Evolutionary conservation across 257 asterid genomes (phyloP).

Genomic region (Nemophila menziesii): DNA sequence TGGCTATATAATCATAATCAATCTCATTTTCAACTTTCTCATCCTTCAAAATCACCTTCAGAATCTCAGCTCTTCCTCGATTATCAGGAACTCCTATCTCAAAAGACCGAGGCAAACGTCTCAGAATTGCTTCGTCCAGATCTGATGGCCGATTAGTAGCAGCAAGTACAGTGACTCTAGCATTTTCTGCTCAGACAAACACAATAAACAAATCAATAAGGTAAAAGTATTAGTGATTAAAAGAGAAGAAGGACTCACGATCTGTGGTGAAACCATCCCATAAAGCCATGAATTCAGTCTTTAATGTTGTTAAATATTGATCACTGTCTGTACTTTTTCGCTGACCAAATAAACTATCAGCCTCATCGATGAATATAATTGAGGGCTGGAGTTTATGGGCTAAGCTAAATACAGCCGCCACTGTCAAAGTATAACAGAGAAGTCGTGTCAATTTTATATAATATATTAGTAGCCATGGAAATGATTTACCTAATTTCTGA

Average conservation of each 20-base stretch:
- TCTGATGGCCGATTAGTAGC: slow-evolving; percentile 98
- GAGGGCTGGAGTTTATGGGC: slow-evolving; percentile 97
- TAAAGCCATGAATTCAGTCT: slow-evolving; percentile 95
- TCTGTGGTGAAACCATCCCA: slow-evolving; percentile 99
- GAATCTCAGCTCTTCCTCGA: slow-evolving; percentile 55
- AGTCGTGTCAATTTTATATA: too few relatives aligned
- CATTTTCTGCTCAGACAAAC: slow-evolving; percentile 38
- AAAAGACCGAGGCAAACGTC: slow-evolving; percentile 94
- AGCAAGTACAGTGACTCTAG: slow-evolving; percentile 92
- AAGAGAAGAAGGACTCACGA: slow-evolving; percentile 35
- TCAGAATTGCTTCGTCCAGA: slow-evolving; percentile 94
- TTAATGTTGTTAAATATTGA: slow-evolving; percentile 77
- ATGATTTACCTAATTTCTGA: slow-evolving; percentile 80
- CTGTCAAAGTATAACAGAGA: slow-evolving; percentile 36
- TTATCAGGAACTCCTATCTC: slow-evolving; percentile 72
- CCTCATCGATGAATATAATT: slow-evolving; percentile 94
- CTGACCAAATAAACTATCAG: slow-evolving; percentile 92
- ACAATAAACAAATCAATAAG: background rate
- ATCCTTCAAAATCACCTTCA: slow-evolving; percentile 73
- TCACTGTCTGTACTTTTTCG: slow-evolving; percentile 82
- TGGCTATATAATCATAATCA: slow-evolving; percentile 54
- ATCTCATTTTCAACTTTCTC: slow-evolving; percentile 58
- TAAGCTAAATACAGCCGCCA: slow-evolving; percentile 89
- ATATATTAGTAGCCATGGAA: too few relatives aligned
- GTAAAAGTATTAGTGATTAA: background rate